phyloP scores from a whole-genome alignment of 2,329 filamentous ascomycete genomes.

The Trichoderma guizhouense region DNA sequence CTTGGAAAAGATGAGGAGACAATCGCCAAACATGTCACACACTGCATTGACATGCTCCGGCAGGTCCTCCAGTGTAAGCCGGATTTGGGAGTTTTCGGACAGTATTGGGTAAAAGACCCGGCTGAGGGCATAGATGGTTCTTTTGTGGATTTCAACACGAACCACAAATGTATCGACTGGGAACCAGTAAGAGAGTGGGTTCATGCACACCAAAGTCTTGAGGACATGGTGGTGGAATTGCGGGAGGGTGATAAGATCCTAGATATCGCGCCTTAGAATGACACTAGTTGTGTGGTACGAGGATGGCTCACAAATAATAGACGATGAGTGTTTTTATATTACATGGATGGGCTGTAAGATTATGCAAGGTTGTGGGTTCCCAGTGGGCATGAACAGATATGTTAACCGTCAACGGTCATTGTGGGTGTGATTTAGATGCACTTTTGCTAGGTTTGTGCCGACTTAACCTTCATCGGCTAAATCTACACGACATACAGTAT shows the following conservation, averaged over 20 bases:
- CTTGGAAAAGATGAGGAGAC: conserved; percentile 1
- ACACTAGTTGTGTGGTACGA: not conserved
- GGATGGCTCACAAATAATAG: not conserved
- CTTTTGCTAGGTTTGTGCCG: not conserved
- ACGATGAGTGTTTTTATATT: not conserved
- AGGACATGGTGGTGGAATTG: conserved; percentile 3
- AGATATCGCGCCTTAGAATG: not conserved
- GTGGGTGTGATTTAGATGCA: not conserved
- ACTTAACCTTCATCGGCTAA: not conserved
- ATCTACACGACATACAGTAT: not conserved
- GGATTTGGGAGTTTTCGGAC: conserved; percentile 5
- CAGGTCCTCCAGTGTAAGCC: conserved; percentile 11
- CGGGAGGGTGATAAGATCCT: conserved; percentile 8
- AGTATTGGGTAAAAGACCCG: conserved; percentile 12
- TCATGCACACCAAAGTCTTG: not conserved
- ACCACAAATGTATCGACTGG: conserved; percentile 13
- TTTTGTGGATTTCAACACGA: conserved; percentile 12
- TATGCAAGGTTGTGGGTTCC: not conserved
- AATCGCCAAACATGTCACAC: conserved; percentile 1
- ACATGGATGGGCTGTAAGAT: not conserved
- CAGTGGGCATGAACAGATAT: not conserved
- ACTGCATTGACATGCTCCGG: conserved; percentile 12
- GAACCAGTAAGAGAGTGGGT: conserved; percentile 13
- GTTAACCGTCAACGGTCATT: not conserved
- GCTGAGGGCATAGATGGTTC: conserved; percentile 8